These are phyloP conservation scores for Cucumis sativus DNA, from an alignment of 306 rosid species.

Conservation along the genomic window Cucumber_9930_V3 NC_026658.2:9844501-9845000, in stretches of 20 bases:
- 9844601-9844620: not conserved
- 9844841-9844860: not conserved
- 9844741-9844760: not conserved
- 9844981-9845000: constrained; percentile 23
- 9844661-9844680: not conserved
- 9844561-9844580: not conserved
- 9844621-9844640: not conserved
- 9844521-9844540: not conserved
- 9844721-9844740: not conserved
- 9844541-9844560: not conserved
- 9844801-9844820: too few relatives aligned
- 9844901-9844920: not conserved
- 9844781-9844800: too few relatives aligned
- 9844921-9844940: not conserved
- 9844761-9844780: too few relatives aligned
- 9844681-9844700: not conserved
- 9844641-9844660: not conserved
- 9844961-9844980: constrained; percentile 24
- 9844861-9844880: not conserved
- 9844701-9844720: not conserved
- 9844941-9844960: constrained; percentile 9
- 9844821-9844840: not conserved
- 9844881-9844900: not conserved
- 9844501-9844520: not conserved
- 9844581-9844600: not conserved